Percentiles rank a stretch among this genome's conserved stretches.
phyloP scores from a whole-genome alignment of 2,329 filamentous ascomycete genomes.

The Zymoseptoria crescenta region DNA sequence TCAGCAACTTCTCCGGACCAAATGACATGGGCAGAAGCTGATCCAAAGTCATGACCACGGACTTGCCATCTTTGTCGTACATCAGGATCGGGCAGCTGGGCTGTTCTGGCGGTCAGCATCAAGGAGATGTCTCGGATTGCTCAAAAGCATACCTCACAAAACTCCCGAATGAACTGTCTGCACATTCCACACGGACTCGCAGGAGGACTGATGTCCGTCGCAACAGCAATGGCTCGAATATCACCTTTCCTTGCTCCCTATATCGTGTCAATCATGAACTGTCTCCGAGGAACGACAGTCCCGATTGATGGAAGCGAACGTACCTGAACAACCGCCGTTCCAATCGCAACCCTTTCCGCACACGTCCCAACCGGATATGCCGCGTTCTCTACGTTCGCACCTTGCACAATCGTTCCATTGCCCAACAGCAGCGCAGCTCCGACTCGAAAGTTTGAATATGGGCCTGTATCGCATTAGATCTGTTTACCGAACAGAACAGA shows the following conservation, averaged over 20 bases:
- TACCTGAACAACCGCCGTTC: slow-evolving; percentile 59
- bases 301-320: slow-evolving; percentile 2
- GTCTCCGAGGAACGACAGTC: neutral
- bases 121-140: neutral
- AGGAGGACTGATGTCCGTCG: slow-evolving; percentile 56
- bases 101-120: slow-evolving; percentile 9
- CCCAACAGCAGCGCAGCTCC: slow-evolving; percentile 67
- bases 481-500: neutral
- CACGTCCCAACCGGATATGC: slow-evolving; percentile 91
- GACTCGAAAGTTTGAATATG: slow-evolving; percentile 87
- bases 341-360: slow-evolving; percentile 84
- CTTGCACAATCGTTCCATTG: slow-evolving; percentile 46
- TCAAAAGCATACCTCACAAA: slow-evolving; percentile 30
- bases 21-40: slow-evolving; percentile 50
- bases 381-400: slow-evolving; percentile 90
- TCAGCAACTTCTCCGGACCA: slow-evolving; percentile 41
- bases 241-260: slow-evolving; percentile 34
- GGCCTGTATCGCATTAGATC: slow-evolving; percentile 43
- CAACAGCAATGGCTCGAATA: slow-evolving; percentile 76
- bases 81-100: slow-evolving; percentile 68
- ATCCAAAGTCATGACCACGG: slow-evolving; percentile 60
- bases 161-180: slow-evolving; percentile 62
- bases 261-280: neutral
- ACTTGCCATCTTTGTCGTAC: slow-evolving; percentile 77
- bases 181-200: slow-evolving; percentile 84